Evolutionary conservation across 129 eudicot species (phyloP).

Genomic region (Lactuca saligna): DNA sequence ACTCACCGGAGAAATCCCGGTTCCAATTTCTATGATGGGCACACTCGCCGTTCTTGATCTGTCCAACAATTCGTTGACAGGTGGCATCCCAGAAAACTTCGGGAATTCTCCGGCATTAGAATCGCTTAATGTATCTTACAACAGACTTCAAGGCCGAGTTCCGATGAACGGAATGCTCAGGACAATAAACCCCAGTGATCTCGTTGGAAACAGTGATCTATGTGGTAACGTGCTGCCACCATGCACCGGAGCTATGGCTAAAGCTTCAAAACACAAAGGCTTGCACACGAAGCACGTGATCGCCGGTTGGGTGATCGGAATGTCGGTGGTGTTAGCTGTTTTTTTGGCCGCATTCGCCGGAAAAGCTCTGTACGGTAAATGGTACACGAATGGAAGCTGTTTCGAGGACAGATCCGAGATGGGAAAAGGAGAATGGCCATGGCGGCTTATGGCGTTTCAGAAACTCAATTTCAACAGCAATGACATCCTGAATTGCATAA

Average conservation of each 20-base stretch:
- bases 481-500: constrained; percentile 59
- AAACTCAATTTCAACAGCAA: constrained; percentile 65
- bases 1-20: constrained; percentile 63
- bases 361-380: constrained; percentile 40
- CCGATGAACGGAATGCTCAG: constrained; percentile 78
- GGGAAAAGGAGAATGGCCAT: constrained; percentile 71
- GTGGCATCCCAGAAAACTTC: constrained; percentile 63
- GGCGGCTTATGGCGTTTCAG: constrained; percentile 90
- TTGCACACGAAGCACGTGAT: constrained; percentile 57
- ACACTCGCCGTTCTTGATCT: constrained; percentile 74
- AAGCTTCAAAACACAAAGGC: constrained; percentile 30
- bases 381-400: constrained; percentile 58
- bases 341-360: constrained; percentile 47
- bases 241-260: constrained; percentile 41
- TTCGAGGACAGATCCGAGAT: constrained; percentile 52
- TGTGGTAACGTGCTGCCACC: constrained; percentile 82
- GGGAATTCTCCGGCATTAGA: constrained; percentile 85
- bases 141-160: constrained; percentile 67
- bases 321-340: constrained; percentile 43
- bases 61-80: constrained; percentile 76
- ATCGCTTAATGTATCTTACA: constrained; percentile 68
- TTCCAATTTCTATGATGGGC: constrained; percentile 62
- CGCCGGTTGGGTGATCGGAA: constrained; percentile 73
- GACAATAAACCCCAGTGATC: constrained; percentile 71
- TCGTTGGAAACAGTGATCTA: constrained; percentile 62